These are phyloP conservation scores for Phytophthora fragariaefolia DNA, from an alignment of 352 stramenopile species.

Conservation along the genomic window DNA sequence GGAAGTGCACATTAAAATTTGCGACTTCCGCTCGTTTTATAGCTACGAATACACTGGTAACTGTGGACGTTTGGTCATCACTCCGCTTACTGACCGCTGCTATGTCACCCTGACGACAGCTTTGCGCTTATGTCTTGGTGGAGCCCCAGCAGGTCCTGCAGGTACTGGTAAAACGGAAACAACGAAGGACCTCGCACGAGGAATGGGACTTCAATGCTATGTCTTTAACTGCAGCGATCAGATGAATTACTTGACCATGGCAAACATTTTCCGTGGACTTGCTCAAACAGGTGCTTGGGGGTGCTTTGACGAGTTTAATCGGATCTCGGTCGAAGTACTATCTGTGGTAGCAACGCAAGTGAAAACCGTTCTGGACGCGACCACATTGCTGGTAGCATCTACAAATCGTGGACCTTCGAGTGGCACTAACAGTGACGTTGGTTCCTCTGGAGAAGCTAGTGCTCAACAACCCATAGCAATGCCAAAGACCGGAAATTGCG, in stretches of 20 bases:
- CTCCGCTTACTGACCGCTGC: constrained; percentile 83
- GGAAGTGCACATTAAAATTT: constrained; percentile 91
- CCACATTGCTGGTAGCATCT: constrained; percentile 29
- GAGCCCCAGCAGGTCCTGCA: constrained; percentile 77
- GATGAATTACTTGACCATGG: constrained; percentile 97
- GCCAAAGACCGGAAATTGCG: constrained; percentile 66
- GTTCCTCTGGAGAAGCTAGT: constrained; percentile 23
- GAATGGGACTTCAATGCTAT: constrained; percentile 83
- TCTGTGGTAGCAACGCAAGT: constrained; percentile 97
- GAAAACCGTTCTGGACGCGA: constrained; percentile 96
- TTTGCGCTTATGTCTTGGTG: constrained; percentile 77
- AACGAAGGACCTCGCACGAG: constrained; percentile 80
- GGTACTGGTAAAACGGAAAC: constrained; percentile 91
- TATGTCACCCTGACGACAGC: constrained; percentile 89
- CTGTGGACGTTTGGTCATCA: constrained; percentile 88
- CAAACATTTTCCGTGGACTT: constrained; percentile 95
- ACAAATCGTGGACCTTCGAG: constrained; percentile 22
- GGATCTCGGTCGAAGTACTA: constrained; percentile 96
- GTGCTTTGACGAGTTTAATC: constrained; percentile 98
- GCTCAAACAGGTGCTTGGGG: constrained; percentile 95
- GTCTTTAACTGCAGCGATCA: constrained; percentile 91
- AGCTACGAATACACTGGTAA: constrained; percentile 98
- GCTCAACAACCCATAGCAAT: constrained; percentile 45
- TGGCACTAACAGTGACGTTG: constrained; percentile 8
- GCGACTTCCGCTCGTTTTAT: constrained; percentile 92